phyloP scores from a whole-genome alignment of 1,284 basidiomycete species.

The Leccinum subspadiceum region DNA sequence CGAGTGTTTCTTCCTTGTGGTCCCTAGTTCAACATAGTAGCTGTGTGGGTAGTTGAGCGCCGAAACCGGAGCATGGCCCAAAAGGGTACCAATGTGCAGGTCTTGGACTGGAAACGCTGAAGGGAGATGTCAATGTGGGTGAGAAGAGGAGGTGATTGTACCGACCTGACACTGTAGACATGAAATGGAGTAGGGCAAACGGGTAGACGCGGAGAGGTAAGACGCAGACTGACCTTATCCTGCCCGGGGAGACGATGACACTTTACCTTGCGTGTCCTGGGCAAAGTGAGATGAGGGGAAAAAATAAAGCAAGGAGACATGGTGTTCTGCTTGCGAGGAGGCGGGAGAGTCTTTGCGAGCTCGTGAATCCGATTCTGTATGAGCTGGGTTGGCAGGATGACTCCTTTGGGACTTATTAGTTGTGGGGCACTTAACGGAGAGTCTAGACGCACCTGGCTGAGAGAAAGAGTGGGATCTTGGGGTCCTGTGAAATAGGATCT shows the following conservation, averaged over 20 bases:
- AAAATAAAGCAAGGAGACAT: slow-evolving; percentile 26
- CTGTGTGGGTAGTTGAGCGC: slow-evolving; percentile 39
- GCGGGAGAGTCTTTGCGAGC: slow-evolving; percentile 69
- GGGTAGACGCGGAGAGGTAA: slow-evolving; percentile 3
- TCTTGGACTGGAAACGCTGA: slow-evolving; percentile 77
- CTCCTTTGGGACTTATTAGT: slow-evolving; percentile 39
- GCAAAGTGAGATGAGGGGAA: slow-evolving; percentile 8
- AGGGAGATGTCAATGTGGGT: slow-evolving; percentile 10
- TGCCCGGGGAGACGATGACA: slow-evolving; percentile 75
- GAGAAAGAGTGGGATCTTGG: slow-evolving; percentile 40
- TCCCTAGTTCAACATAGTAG: slow-evolving; percentile 76
- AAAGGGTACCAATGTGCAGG: slow-evolving; percentile 67
- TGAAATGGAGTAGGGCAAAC: slow-evolving; percentile 16
- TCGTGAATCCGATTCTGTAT: slow-evolving; percentile 78
- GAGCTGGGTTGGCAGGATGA: slow-evolving; percentile 57
- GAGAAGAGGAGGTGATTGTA: slow-evolving; percentile 17
- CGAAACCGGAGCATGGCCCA: slow-evolving; percentile 14
- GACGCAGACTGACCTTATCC: slow-evolving; percentile 57
- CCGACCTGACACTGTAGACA: slow-evolving; percentile 61
- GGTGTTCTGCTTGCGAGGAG: slow-evolving; percentile 84
- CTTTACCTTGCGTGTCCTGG: slow-evolving; percentile 64
- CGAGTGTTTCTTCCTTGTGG: slow-evolving; percentile 74
- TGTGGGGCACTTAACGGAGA: too few relatives aligned
- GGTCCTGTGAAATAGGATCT: slow-evolving; percentile 34
- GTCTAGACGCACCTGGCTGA: slow-evolving; percentile 36